Base-by-base conservation (phyloP, 495 filamentous ascomycete species). In the Pseudoneurospora amorphoporcata region DNA sequence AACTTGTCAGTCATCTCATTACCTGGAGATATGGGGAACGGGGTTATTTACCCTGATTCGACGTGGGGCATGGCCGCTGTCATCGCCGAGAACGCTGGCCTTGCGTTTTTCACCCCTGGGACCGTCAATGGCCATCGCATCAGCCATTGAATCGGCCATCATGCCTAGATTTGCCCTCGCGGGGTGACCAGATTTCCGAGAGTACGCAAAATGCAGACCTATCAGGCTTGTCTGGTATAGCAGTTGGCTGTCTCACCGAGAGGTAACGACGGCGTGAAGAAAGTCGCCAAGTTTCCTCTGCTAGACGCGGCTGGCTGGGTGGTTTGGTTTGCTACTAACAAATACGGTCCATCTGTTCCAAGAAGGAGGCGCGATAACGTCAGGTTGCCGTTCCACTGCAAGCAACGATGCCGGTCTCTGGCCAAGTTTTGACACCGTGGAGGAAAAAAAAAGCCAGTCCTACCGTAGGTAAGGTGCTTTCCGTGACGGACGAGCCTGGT, bases 41-140 rank as follows among this genome's bases (percentile, higher is more conserved):
- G 16, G 40, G 23, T 40, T 41, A 40, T 72, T 9, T 77, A 80
- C 90, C 83, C 86, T 90, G 78, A 95, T 95, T 45, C 90, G 87
- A 73, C 89, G 91, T 16, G 90, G 90, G 68, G 84, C 84, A 65
- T 65, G 29, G 42, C 77, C 70, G 10, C 68, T 70, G n/a, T 77
- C 76, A 29, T 76, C 71, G 10, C 61, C 69, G 41, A 73, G 39
- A 29, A 88, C 86, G 61, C 88, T 86, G 7, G 86, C 87, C 69
- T 90, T 87, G 68, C 91, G 83, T 80, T 93, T 93, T 14, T 82
- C 87, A 70, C 91, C 90, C 53, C 88, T 86, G 35, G 86, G 82
- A 47, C 47, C 70, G 32, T 72, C 77, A 58, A 78, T n/a, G 65
- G 78, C 79, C 77, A 81, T 81, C 68, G 72, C 70, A 42, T 80